Evolutionary conservation across 2,329 filamentous ascomycete genomes (phyloP).

Genomic region (Phyllosticta citribraziliensis): DNA sequence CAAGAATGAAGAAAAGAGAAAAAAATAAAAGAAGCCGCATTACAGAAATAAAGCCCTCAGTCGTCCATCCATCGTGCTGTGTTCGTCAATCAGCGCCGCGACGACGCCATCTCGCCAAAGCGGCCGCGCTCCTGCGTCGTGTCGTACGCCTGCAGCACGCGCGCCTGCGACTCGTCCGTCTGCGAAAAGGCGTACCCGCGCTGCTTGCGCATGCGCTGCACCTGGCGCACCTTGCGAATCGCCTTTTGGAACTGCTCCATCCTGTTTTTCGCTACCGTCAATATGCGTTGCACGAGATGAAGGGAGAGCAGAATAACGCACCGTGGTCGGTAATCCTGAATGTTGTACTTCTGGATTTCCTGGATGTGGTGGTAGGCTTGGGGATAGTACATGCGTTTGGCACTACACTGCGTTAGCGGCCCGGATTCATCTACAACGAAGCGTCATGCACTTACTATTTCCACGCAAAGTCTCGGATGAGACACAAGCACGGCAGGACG

Average conservation of each 20-base stretch:
- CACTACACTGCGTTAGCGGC: constrained; percentile 26
- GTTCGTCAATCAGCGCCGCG: constrained; percentile 20
- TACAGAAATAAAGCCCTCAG: neutral
- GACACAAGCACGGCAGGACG: constrained; percentile 68
- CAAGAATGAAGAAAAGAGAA: no score
- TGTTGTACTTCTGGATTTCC: constrained; percentile 99
- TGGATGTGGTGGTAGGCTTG: constrained; percentile 97
- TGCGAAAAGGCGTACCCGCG: constrained; percentile 97
- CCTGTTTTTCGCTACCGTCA: constrained; percentile 34
- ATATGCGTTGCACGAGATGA: neutral
- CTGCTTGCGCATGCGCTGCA: constrained; percentile 98
- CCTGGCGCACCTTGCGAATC: constrained; percentile 94
- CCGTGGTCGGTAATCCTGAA: constrained; percentile 95
- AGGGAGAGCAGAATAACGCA: constrained; percentile 35
- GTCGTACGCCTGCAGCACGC: constrained; percentile 94
- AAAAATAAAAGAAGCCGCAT: neutral
- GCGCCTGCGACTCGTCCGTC: constrained; percentile 90
- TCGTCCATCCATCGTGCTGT: neutral
- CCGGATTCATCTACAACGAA: neutral
- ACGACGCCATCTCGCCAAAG: constrained; percentile 88
- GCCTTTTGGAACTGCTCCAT: constrained; percentile 99
- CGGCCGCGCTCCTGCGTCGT: constrained; percentile 84
- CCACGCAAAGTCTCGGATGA: constrained; percentile 85
- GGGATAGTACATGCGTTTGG: constrained; percentile 92
- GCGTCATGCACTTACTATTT: constrained; percentile 55